Percentiles rank a stretch among this genome's conserved stretches.
These are phyloP conservation scores for Malassezia psittaci DNA, from an alignment of 1,284 basidiomycete genomes.

Conservation along the genomic window DNA sequence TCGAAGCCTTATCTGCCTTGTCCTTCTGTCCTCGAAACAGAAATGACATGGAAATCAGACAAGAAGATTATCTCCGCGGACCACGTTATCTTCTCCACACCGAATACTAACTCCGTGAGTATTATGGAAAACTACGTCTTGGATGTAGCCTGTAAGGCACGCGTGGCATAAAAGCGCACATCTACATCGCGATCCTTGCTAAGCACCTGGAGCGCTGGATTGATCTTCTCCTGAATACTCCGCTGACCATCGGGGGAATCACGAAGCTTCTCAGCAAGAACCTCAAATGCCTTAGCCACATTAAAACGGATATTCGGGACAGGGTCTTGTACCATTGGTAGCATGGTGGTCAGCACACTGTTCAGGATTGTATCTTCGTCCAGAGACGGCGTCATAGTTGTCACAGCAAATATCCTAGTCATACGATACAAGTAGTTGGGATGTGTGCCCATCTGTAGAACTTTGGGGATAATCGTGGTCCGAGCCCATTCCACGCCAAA, in stretches of 20 bases:
- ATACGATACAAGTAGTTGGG: constrained; percentile 96
- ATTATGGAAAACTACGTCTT: constrained; percentile 1
- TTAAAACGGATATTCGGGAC: constrained; percentile 99
- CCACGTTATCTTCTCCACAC: background rate
- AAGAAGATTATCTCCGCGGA: background rate
- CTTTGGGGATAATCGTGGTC: constrained; percentile 87
- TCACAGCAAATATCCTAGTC: constrained; percentile 98
- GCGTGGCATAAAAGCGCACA: constrained; percentile 63
- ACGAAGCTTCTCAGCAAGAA: constrained; percentile 64
- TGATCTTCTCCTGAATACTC: constrained; percentile 63
- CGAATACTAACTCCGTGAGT: background rate
- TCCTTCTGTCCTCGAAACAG: background rate
- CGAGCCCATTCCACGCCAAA: constrained; percentile 98
- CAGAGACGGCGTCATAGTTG: constrained; percentile 88
- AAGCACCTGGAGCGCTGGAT: constrained; percentile 74
- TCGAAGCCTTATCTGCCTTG: background rate
- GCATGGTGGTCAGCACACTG: constrained; percentile 74
- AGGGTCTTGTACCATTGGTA: constrained; percentile 74
- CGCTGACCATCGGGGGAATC: constrained; percentile 62
- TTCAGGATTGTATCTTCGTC: constrained; percentile 72
- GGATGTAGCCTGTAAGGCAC: constrained; percentile 38
- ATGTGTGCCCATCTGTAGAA: constrained; percentile 92
- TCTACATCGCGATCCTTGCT: constrained; percentile 88
- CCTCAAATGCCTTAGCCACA: constrained; percentile 70
- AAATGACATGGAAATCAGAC: background rate